Base-by-base conservation (phyloP, 1,284 basidiomycete species). In the Uromyces viciae-fabae region DNA sequence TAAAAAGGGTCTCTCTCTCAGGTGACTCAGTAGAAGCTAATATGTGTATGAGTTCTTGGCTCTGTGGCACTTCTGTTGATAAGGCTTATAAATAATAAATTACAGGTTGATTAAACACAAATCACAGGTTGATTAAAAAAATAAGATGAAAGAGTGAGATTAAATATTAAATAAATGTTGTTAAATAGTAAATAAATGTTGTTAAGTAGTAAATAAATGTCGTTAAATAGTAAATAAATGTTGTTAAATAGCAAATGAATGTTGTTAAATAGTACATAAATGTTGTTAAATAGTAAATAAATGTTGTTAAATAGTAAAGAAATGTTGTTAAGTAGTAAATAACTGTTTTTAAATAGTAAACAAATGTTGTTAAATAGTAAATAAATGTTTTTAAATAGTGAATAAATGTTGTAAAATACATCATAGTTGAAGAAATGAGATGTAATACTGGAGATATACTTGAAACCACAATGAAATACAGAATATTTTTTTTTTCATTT, bases 1-100 rank as follows among this genome's bases (percentile, higher is more conserved):
- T 60, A 3, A 60, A 60, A 60, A 60, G 58, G 36, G 14, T 60
- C 36, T 31, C 5, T 60, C 58, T 60, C 25, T n/a, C 58, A 17
- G 58, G 58, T 60, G 58, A 60, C 58, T 60, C 14, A 31, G 58
- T 60, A 11, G 25, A 60, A 60, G 28, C 58, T 17, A 60, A 60
- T 33, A 60, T 60, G 58, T 60, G 58, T 60, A 60, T 60, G 58
- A 3, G 25, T 3, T 60, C 58, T 60, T 60, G 58, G 58, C 58
- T 60, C 25, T 31, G 25, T 9, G 58, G 25, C 2, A 60, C 28
- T 60, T 31, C 36, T 31, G 58, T 60, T 17, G 25, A 60, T 60
- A 31, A 22, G 5, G 14, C 58, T 28, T 60, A 31, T 31, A 49
- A 31, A 60, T 17, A 31, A 8, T 33, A 60, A 49, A 49, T 11